Conservation (phyloP, 352 stramenopile species). For the Globisporangium cystogenes region DNA sequence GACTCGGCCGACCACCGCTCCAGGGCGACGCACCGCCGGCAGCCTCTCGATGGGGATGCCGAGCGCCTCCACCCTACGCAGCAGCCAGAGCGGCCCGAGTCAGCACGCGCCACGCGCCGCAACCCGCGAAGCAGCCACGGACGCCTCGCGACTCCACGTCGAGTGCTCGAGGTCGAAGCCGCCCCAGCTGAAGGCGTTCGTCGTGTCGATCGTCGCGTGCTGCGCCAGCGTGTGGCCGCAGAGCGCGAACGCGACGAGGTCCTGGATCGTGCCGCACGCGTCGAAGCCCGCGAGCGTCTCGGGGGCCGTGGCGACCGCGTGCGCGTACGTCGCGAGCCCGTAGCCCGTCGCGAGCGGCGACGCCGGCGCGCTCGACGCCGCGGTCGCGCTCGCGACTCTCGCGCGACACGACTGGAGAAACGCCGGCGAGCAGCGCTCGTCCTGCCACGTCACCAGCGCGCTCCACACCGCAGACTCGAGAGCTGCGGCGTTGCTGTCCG, state of each 20-base stretch:
- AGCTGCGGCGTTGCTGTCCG: constrained; percentile 7
- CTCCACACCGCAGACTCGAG: constrained; percentile 32
- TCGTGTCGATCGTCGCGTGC: constrained; percentile 60
- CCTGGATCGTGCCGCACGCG: constrained; percentile 73
- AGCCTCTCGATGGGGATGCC: constrained; percentile 55
- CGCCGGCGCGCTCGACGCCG: constrained; percentile 6
- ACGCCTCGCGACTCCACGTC: constrained; percentile 41
- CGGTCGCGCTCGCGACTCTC: constrained; percentile 7
- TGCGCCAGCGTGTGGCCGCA: constrained; percentile 36
- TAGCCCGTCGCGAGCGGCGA: constrained; percentile 56
- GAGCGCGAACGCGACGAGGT: constrained; percentile 71
- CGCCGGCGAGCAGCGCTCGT: constrained; percentile 57
- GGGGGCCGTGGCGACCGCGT: constrained; percentile 34
- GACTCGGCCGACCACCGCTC: constrained; percentile 38
- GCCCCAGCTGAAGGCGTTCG: constrained; percentile 75
- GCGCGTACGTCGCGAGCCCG: constrained; percentile 60
- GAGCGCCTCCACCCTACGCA: constrained; percentile 39
- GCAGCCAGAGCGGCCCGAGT: neutral
- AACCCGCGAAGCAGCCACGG: constrained; percentile 7
- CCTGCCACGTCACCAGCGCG: constrained; percentile 71
- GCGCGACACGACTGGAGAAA: constrained; percentile 36
- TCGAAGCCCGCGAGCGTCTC: constrained; percentile 43
- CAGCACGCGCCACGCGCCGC: neutral
- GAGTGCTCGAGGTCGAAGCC: constrained; percentile 36
- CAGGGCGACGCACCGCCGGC: constrained; percentile 47